These are phyloP conservation scores for Stramenopiles sp. DNA, from an alignment of 352 stramenopile species.

Conservation along the genomic window DNA sequence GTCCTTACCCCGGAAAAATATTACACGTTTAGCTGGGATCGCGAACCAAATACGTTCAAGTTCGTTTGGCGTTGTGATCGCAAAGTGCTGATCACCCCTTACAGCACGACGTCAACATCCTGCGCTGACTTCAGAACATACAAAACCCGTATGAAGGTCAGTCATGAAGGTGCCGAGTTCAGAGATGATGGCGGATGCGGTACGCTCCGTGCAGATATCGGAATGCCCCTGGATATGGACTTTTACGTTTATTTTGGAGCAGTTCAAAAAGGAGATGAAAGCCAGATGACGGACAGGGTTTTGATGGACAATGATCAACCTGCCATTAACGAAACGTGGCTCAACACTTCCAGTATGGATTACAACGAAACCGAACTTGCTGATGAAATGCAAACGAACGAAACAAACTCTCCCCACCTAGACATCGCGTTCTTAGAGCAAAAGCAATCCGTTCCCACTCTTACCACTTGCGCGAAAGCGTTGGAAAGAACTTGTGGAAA, in stretches of 20 bases:
- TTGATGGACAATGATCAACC: not conserved
- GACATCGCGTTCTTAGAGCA: not conserved
- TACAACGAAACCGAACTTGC: not conserved
- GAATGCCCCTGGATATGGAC: not conserved
- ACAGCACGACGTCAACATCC: not conserved
- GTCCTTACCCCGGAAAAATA: not conserved
- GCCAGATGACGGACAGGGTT: not conserved
- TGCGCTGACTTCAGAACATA: not conserved
- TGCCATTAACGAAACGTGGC: not conserved
- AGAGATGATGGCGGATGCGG: not conserved
- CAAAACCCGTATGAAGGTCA: not conserved
- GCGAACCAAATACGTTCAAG: not conserved
- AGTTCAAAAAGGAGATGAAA: not conserved
- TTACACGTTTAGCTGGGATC: not conserved
- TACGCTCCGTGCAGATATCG: not conserved
- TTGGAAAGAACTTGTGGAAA: not conserved
- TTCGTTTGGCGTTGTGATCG: not conserved
- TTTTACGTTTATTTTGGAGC: constrained; percentile 7
- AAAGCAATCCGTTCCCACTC: not conserved
- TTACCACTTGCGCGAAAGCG: not conserved
- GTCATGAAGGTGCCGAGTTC: constrained; percentile 1
- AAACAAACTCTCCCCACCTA: not conserved
- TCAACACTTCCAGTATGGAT: not conserved
- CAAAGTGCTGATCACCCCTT: not conserved
- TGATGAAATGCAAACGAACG: not conserved